Evolutionary conservation across 2,329 filamentous ascomycete genomes (phyloP), one percentile per base, ranked within the genome.

Genomic region (Aspergillus ibericus): DNA sequence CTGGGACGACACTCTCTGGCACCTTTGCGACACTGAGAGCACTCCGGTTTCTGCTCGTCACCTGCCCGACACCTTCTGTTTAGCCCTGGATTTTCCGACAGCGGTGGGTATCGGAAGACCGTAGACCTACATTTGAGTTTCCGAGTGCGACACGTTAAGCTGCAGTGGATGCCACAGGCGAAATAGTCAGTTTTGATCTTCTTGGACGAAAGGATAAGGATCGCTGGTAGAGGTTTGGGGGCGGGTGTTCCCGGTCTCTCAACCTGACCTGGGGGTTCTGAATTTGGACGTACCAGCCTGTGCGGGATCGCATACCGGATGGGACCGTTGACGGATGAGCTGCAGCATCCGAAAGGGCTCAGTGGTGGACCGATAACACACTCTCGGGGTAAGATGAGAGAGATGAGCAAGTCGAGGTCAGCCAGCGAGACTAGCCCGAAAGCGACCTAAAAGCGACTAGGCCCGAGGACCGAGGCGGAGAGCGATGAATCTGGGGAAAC

Each of bases 11-110:
- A 88, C 72, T 85, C 80, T 65, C 85, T 79, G 49, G 80, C 81
- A 5, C 83, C 85, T 71, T 86, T 85, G 67, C 77, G 77, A 71
- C 85, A 88, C 71, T 87, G 84, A 34, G 82, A 80, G 68, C 85
- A 88, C 36, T 81, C 72, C 10, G 85, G 85, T 63, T 83, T 85
- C 69, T 81, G 80, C 72, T 88, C 85, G 66, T 86, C 83, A 72
- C 72, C 72, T 74, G 58, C 27, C 54, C 57, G 56, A 51, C 25
- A 56, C 54, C 36, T 29, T 46, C 36, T 59, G 59, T 56, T 49
- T 57, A 53, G 20, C 12, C 51, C 36, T 34, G 54, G 15, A 13
- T 16, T 51, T 1, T 44, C 18, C 12, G n/a, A 20, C 3, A 32
- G 15, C 16, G 15, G 13, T 18, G 6, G 34, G 6, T 22, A 40